Evolutionary conservation across 2,329 filamentous ascomycete species (phyloP), one percentile per base, ranked within the genome.

Genomic region (Ceratocystis albifundus): DNA sequence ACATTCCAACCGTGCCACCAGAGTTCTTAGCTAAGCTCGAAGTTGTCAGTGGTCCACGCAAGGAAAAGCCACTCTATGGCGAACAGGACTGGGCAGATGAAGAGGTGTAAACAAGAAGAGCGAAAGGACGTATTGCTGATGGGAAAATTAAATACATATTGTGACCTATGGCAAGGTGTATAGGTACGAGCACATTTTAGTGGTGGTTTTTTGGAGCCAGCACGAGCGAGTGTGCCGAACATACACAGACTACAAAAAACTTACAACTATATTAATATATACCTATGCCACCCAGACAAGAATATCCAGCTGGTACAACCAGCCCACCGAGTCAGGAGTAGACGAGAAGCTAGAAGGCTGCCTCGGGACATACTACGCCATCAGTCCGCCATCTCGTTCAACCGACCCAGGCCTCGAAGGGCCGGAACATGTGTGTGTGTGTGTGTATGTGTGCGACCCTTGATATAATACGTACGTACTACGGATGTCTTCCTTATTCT

Each of bases 11-110:
- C 0, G 89, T 99, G 65, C 93, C 94, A 20, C 88, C 92, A 0
- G 94, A 99, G 76, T 96, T 97, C 73, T 78, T 99, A 68, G 85
- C 88, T 68, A 96, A 91, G 77, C 80, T 99, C 61, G 93, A 96
- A 74, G 64, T 65, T 32, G 76, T 79, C 62, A 79, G 76, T 69
- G 80, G 79, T 5, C 77, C 75, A 68, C 76, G 78, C 32, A 80
- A 76, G 70, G 77, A 78, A 50, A 66, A 64, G 44, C 82, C 82
- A 22, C 82, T 85, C 76, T 86, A 83, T 75, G 79, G 77, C 53
- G 84, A 86, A 71, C 80, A 83, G 74, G 84, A 87, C 72, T 87
- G 84, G 84, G 84, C 86, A 74, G 84, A 86, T 71, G 84, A 87
- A 72, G 83, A 85, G 72, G 79, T 82, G 20, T 82, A 65, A 32